Base-by-base conservation (phyloP, 73 alveolate genomes). In the Symbiodinium pilosum region DNA sequence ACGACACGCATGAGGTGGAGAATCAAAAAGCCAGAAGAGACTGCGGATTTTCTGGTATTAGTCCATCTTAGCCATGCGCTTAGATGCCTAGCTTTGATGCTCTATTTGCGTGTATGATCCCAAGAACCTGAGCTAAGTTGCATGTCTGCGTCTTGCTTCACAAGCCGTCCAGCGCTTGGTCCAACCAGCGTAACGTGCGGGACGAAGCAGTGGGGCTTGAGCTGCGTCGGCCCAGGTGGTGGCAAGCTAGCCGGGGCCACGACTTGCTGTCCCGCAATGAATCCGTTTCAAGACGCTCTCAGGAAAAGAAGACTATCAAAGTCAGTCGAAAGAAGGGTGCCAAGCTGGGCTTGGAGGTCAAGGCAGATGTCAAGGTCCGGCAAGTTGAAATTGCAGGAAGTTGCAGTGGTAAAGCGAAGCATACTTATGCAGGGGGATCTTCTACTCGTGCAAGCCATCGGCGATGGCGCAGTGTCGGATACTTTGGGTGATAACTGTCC, bases 91-190 rank as follows among this genome's bases (percentile, higher is more conserved):
- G 24, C 39, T 20, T 24, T 64, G 81, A 6, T 64, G 81, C 30
- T 21, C 77, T 3, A 30, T 5, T 20, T 26, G 38, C 3, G 77
- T 64, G 11, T 64, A 9, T 64, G 3, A 18, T 28, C 30, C 59
- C 59, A 24, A 54, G 30, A 5, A 16, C 73, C 73, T n/a, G 73
- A 54, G 77, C 97, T 32, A 14, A 91, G 97, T 91, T 91, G 97
- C 88, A 71, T 91, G 56, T 69, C 97, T 32, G 97, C 84, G 51
- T 91, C 97, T 68, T 91, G 97, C 88, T 91, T 91, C 36, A 91
- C 97, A 9, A 91, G 88, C 28, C 97, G 97, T 42, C 41, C 75
- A 68, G 51, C 77, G 81, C 97, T 88, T 36, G n/a, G 38, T 32
- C 30, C 44, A 5, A 12, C 32, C 42, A 39, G n/a, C n/a, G n/a